A percentile compares a stretch with the other conserved stretches of the same genome.
Conservation (phyloP, 805 yeast genomes). For the Kodamaea nitidulidarum region DNA sequence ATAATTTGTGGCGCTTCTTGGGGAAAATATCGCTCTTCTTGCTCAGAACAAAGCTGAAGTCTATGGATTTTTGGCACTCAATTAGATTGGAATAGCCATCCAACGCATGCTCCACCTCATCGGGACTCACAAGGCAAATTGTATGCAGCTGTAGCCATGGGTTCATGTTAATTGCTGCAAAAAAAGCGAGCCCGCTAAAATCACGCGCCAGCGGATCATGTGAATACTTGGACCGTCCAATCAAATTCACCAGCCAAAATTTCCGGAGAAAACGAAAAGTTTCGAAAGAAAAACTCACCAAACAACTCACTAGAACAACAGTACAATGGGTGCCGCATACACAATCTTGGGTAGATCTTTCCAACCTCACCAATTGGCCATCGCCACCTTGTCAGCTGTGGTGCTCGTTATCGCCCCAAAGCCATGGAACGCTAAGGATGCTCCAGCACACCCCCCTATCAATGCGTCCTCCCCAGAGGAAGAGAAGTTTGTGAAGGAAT, state of each 20-base stretch:
- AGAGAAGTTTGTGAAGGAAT: slow-evolving; percentile 70
- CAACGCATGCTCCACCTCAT: background rate
- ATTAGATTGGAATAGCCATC: background rate
- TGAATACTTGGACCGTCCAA: slow-evolving; percentile 2
- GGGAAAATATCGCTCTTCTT: background rate
- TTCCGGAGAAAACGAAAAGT: slow-evolving; percentile 6
- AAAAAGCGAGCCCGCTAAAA: background rate
- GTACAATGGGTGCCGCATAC: slow-evolving; percentile 78
- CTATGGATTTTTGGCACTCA: background rate
- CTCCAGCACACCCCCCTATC: slow-evolving; percentile 62
- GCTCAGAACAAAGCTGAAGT: slow-evolving; percentile 1
- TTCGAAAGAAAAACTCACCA: slow-evolving; percentile 4
- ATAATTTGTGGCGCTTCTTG: background rate
- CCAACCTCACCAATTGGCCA: slow-evolving; percentile 77
- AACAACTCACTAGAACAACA: slow-evolving; percentile 2
- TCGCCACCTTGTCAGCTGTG: slow-evolving; percentile 75
- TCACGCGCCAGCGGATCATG: slow-evolving; percentile 1
- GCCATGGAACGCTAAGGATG: slow-evolving; percentile 58
- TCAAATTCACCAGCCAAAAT: background rate
- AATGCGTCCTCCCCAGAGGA: slow-evolving; percentile 82
- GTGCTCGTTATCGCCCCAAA: slow-evolving; percentile 63
- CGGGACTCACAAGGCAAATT: background rate
- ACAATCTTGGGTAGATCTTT: slow-evolving; percentile 78
- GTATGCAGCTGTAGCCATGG: slow-evolving; percentile 3
- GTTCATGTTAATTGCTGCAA: slow-evolving; percentile 4